Conservation (phyloP, 2,329 filamentous ascomycete species). For the Colletotrichum magnum region DNA sequence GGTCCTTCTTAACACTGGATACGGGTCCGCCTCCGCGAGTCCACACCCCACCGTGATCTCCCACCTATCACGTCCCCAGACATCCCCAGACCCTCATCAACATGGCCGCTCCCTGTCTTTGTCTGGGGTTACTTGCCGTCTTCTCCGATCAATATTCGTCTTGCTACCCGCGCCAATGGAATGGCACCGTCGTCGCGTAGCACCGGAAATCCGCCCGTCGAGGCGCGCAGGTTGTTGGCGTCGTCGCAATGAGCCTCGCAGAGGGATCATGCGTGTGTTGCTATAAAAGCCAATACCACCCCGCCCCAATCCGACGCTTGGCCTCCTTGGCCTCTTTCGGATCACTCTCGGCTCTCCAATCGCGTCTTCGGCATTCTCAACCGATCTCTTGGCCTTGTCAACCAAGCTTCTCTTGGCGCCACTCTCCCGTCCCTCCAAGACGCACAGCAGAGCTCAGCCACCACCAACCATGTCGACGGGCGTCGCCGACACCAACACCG, state of each 20-base stretch:
- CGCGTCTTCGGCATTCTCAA: neutral
- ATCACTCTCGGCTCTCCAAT: neutral
- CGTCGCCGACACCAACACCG: conserved; percentile 29
- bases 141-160: neutral
- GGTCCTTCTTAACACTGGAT: too few species aligned
- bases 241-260: neutral
- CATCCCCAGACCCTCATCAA: neutral
- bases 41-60: neutral
- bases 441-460: neutral
- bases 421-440: neutral
- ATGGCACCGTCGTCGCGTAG: neutral
- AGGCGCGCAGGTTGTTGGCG: neutral
- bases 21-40: neutral
- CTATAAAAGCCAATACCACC: neutral
- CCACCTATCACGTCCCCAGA: neutral
- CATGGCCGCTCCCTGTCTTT: neutral
- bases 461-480: conserved; percentile 40
- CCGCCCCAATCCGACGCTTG: neutral
- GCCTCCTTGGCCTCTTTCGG: neutral
- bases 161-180: conserved; percentile 17
- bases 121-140: neutral
- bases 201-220: neutral
- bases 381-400: neutral
- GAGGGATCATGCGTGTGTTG: neutral
- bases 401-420: neutral